These are phyloP conservation scores for Aspergillus sp. DNA, from an alignment of 2,329 filamentous ascomycete species.

Conservation along the genomic window DNA sequence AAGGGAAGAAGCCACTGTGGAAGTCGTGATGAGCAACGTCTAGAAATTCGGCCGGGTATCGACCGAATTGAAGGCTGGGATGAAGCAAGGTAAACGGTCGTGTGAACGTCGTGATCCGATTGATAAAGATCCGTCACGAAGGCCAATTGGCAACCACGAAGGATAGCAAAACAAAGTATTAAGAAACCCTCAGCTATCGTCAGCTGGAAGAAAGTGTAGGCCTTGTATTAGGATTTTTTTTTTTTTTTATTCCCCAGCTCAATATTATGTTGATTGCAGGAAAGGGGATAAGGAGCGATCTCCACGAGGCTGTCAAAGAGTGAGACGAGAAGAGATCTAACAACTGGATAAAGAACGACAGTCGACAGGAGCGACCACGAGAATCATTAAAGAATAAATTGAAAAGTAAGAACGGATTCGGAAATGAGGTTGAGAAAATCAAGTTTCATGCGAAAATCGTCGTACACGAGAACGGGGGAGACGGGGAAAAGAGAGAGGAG, in stretches of 20 bases:
- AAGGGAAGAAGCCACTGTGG: conserved; percentile 52
- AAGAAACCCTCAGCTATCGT: neutral
- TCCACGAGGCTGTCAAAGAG: neutral
- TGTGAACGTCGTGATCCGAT: neutral
- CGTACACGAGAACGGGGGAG: too few species aligned
- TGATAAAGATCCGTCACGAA: neutral
- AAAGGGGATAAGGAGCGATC: neutral
- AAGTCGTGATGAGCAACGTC: conserved; percentile 46
- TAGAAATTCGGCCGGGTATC: conserved; percentile 26
- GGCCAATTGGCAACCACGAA: neutral
- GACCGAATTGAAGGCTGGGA: conserved; percentile 24
- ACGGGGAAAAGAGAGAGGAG: too few species aligned
- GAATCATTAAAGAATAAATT: too few species aligned
- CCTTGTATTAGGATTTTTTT: neutral
- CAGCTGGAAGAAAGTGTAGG: neutral
- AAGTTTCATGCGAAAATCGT: too few species aligned
- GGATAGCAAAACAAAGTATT: neutral
- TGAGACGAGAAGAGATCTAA: neutral
- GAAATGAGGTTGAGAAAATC: too few species aligned
- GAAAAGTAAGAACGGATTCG: too few species aligned
- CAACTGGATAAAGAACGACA: too few species aligned
- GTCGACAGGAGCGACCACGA: too few species aligned
- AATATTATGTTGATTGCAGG: neutral
- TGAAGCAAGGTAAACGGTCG: neutral
- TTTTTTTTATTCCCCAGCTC: neutral